Evolutionary conservation across 73 alveolate genomes (phyloP).

Genomic region (Paramecium biaurelia): DNA sequence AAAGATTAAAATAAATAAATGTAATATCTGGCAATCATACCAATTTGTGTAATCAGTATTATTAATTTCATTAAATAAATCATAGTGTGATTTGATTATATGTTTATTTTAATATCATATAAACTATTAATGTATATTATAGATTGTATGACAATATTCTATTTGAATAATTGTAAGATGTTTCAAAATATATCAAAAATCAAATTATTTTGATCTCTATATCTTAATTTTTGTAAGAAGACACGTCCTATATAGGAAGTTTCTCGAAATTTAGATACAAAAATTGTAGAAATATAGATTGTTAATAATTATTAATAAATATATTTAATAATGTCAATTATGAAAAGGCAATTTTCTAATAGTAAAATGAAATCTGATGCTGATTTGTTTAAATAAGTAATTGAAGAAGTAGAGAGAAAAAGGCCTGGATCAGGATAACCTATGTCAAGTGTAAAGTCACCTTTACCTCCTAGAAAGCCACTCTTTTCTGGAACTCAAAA

Average conservation of each 20-base stretch:
- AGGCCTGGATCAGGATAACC: constrained; percentile 46
- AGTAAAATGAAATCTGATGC: not conserved
- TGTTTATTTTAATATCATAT: no score
- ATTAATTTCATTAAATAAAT: not conserved
- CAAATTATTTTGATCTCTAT: no score
- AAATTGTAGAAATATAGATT: not conserved
- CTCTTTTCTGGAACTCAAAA: not conserved
- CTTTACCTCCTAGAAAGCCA: constrained; percentile 21
- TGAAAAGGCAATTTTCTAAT: not conserved
- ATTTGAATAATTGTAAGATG: no score
- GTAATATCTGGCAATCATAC: not conserved
- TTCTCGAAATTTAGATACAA: no score
- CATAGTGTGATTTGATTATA: not conserved
- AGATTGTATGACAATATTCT: no score
- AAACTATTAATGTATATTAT: no score
- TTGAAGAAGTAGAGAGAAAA: not conserved
- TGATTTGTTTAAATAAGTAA: not conserved
- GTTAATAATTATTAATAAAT: constrained; percentile 46
- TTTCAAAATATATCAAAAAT: no score
- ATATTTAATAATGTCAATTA: not conserved
- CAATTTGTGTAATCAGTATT: not conserved
- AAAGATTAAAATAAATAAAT: not conserved
- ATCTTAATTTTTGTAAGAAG: no score
- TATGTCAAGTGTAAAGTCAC: not conserved
- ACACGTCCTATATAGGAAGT: no score